Conservation (phyloP, 371 early-diverging fungal genomes). For the Syncephalastrum contaminatum region DNA sequence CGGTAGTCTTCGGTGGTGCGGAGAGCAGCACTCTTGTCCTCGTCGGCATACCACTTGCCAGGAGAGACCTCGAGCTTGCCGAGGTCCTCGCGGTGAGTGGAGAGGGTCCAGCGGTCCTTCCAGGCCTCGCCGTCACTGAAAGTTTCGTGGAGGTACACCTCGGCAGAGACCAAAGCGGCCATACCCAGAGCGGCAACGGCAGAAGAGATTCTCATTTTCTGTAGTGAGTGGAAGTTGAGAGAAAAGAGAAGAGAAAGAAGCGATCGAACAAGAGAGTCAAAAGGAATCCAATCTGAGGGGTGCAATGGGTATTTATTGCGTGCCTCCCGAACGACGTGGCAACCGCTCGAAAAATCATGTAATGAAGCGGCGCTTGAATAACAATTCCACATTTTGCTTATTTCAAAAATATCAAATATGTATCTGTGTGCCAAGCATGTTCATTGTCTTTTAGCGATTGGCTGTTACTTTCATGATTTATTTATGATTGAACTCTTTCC, state of each 20-base stretch:
- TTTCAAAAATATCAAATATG: neutral
- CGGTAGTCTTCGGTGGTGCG: slow-evolving; percentile 82
- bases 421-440: neutral
- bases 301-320: no score
- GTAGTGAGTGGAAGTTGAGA: slow-evolving; percentile 6
- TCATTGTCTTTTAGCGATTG: neutral
- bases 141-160: slow-evolving; percentile 86
- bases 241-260: slow-evolving; percentile 7
- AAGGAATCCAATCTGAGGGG: no score
- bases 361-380: no score
- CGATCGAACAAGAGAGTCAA: neutral
- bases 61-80: slow-evolving; percentile 74
- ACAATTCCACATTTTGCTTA: neutral
- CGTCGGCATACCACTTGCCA: slow-evolving; percentile 82
- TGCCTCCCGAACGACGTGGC: slow-evolving; percentile 8
- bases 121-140: slow-evolving; percentile 68
- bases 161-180: slow-evolving; percentile 64
- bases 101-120: slow-evolving; percentile 77
- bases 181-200: slow-evolving; percentile 63
- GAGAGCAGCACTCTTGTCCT: slow-evolving; percentile 67
- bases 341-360: neutral
- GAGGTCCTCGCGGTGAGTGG: slow-evolving; percentile 66
- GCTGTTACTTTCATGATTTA: no score
- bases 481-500: slow-evolving; percentile 2
- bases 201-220: slow-evolving; percentile 56